Conservation (phyloP, 345 rosid species). For the Durio zibethinus region DNA sequence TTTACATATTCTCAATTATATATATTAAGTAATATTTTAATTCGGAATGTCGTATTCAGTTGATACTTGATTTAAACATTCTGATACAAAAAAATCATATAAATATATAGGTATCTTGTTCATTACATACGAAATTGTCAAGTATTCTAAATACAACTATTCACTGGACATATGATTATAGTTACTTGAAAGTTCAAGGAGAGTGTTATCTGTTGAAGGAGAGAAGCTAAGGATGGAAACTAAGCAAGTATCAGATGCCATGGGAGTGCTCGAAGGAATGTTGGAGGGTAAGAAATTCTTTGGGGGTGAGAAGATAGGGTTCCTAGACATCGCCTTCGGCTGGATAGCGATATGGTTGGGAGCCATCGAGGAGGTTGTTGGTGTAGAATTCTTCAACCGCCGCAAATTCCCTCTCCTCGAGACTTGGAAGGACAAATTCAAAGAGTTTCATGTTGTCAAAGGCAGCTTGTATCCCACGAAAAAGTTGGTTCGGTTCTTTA, state of each 20-base stretch:
- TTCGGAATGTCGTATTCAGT: too few species aligned
- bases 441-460: neutral
- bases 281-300: conserved; percentile 19
- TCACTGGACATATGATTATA: too few species aligned
- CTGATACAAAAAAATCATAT: too few species aligned
- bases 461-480: neutral
- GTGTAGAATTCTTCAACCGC: neutral
- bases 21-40: too few species aligned
- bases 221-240: neutral
- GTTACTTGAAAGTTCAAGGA: neutral
- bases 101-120: too few species aligned
- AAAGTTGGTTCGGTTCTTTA: neutral
- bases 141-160: too few species aligned
- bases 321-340: conserved; percentile 11
- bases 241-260: neutral
- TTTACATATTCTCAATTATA: too few species aligned
- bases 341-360: conserved; percentile 5
- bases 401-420: conserved; percentile 11
- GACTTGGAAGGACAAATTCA: neutral
- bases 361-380: neutral
- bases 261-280: conserved; percentile 13
- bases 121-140: too few species aligned
- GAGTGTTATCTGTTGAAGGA: neutral
- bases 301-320: conserved; percentile 15
- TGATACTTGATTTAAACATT: neutral